Evolutionary conservation across 306 rosid genomes (phyloP).

Genomic region (Clitoria ternatea): DNA sequence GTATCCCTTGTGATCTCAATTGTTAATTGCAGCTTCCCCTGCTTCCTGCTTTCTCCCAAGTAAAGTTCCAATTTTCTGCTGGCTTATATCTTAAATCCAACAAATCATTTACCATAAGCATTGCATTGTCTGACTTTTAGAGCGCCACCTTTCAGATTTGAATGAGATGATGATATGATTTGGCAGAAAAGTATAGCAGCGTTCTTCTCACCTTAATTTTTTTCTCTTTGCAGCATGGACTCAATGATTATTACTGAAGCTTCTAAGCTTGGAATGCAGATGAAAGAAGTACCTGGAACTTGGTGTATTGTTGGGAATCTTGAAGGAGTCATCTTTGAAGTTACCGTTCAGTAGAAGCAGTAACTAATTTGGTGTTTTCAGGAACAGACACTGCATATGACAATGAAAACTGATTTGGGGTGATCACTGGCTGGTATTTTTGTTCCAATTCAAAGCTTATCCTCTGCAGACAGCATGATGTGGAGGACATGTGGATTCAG

Average conservation of each 20-base stretch:
- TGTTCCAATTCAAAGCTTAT: slow-evolving; percentile 1
- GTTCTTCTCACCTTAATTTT: neutral
- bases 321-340: slow-evolving; percentile 76
- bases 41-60: neutral
- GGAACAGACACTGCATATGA: neutral
- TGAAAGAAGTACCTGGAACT: slow-evolving; percentile 69
- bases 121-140: neutral
- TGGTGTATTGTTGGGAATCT: slow-evolving; percentile 50
- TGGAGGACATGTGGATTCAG: neutral
- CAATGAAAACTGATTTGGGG: neutral
- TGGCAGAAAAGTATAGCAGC: neutral
- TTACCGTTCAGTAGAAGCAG: slow-evolving; percentile 41
- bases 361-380: neutral
- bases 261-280: slow-evolving; percentile 48
- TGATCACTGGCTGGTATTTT: neutral
- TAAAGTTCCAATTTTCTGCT: neutral
- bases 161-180: neutral
- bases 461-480: neutral
- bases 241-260: slow-evolving; percentile 56
- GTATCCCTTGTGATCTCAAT: neutral
- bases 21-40: neutral
- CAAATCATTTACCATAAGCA: neutral
- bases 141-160: neutral
- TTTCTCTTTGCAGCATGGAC: slow-evolving; percentile 58
- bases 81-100: neutral